Conservation (phyloP, 2,329 filamentous ascomycete species). For the Clonostachys chloroleuca region DNA sequence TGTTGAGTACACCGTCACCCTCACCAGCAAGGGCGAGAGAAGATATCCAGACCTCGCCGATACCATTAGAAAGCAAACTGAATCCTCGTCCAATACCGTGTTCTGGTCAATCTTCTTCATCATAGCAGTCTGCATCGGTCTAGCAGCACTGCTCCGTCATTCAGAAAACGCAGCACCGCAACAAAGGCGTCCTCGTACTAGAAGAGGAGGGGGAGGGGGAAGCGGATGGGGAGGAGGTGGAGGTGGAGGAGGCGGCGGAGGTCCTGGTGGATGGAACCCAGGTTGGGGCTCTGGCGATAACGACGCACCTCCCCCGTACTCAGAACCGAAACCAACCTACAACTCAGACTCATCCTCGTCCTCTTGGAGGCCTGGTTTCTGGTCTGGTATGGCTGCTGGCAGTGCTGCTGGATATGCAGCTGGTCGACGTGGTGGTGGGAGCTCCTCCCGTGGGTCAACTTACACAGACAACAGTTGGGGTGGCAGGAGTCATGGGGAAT, state of each 20-base stretch:
- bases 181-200: slow-evolving; percentile 26
- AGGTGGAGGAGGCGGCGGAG: slow-evolving; percentile 26
- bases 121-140: no score
- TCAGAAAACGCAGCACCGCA: no score
- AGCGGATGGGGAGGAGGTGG: slow-evolving; percentile 33
- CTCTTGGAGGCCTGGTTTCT: slow-evolving; percentile 13
- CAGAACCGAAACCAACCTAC: slow-evolving; percentile 28
- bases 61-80: no score
- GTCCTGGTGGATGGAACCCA: slow-evolving; percentile 29
- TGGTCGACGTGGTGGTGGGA: slow-evolving; percentile 29
- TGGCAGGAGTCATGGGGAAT: slow-evolving; percentile 16
- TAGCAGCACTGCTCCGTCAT: no score
- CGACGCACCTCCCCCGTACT: slow-evolving; percentile 46
- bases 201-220: slow-evolving; percentile 29
- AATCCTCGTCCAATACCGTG: no score
- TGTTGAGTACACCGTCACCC: slow-evolving; percentile 77
- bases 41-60: slow-evolving; percentile 53
- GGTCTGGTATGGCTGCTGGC: slow-evolving; percentile 63
- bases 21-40: slow-evolving; percentile 73
- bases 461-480: slow-evolving; percentile 12
- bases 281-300: slow-evolving; percentile 26
- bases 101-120: no score
- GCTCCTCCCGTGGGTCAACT: slow-evolving; percentile 12
- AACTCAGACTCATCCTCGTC: not conserved
- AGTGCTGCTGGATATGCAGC: slow-evolving; percentile 66